Evolutionary conservation across 371 early-diverging fungal species (phyloP).

Genomic region (Actinomortierella ambigua): DNA sequence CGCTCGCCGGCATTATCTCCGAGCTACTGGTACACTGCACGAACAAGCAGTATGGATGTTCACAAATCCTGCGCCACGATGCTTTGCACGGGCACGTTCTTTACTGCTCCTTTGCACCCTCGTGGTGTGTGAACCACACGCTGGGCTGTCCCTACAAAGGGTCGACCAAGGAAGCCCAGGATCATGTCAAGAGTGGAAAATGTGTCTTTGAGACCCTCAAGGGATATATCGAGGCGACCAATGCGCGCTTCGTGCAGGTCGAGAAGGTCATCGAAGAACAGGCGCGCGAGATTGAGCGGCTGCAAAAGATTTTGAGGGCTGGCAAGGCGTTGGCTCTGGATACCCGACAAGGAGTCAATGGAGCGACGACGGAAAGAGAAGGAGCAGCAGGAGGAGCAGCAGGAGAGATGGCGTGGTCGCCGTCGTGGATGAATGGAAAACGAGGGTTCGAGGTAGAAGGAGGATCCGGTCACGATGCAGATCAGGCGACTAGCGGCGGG

Average conservation of each 20-base stretch:
- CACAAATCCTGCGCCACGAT: slow-evolving; percentile 52
- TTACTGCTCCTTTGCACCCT: slow-evolving; percentile 53
- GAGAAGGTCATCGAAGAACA: slow-evolving; percentile 32
- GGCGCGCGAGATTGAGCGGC: slow-evolving; percentile 41
- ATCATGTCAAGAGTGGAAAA: slow-evolving; percentile 48
- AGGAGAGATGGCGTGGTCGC: no score
- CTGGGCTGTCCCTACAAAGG: slow-evolving; percentile 62
- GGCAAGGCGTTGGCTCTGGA: slow-evolving; percentile 14
- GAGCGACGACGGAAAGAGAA: no score
- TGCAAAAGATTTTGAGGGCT: slow-evolving; percentile 37
- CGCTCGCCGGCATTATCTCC: slow-evolving; percentile 54
- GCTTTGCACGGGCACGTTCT: slow-evolving; percentile 50
- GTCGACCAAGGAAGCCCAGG: slow-evolving; percentile 36
- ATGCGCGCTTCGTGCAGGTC: slow-evolving; percentile 48
- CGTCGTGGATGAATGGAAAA: no score
- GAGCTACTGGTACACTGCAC: slow-evolving; percentile 63
- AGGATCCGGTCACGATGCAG: no score
- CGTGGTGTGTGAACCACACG: slow-evolving; percentile 47
- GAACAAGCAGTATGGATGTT: slow-evolving; percentile 58
- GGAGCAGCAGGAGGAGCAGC: no score
- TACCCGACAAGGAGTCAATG: no score
- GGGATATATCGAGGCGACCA: slow-evolving; percentile 52
- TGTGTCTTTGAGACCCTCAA: slow-evolving; percentile 62
- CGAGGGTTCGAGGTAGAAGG: no score
- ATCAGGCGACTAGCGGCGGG: no score